Evolutionary conservation across 306 rosid species (phyloP), one percentile per base, ranked within the genome.

Genomic region (Pueraria montana): DNA sequence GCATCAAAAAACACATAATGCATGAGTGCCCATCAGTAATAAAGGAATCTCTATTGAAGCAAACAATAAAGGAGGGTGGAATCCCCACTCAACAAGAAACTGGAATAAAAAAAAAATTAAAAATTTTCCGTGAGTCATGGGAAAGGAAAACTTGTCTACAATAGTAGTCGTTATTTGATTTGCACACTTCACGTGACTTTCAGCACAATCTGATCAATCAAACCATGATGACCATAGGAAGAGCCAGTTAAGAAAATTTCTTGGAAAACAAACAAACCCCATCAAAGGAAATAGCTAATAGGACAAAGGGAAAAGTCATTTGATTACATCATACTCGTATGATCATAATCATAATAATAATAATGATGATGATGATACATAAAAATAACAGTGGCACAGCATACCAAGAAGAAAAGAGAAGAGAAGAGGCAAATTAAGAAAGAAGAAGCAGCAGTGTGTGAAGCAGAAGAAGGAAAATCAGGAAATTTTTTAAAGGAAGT

Each of bases 261-360:
- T 77, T 71, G 68, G 49, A 77, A 82, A 73, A 72, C 69, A 77
- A 82, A 86, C 42, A 65, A 72, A 53, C 59, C 67, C 66, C 77
- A 24, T 72, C 42, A 55, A n/a, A 36, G 67, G 32, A 64, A 16
- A 7, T 12, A 23, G 32, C 16, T 24, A 34, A 65, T 18, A 77
- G 77, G 50, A 68, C 79, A 75, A 61, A 76, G 18, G 61, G 49
- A 46, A 49, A 62, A 64, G 18, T 27, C 26, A 24, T 21, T 73
- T 73, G 17, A 56, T 36, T 13, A 66, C 59, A 56, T 14, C 66
- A 42, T 6, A 4, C 21, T 56, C 30, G 10, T 56, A 20, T n/a
- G n/a, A n/a, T n/a, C n/a, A n/a, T n/a, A n/a, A n/a, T n/a, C n/a
- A n/a, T n/a, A n/a, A n/a, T 3, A 49, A 32, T 30, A 10, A 58